Evolutionary conservation across 2,329 filamentous ascomycete species (phyloP).

Genomic region (Botrytis paeoniae): DNA sequence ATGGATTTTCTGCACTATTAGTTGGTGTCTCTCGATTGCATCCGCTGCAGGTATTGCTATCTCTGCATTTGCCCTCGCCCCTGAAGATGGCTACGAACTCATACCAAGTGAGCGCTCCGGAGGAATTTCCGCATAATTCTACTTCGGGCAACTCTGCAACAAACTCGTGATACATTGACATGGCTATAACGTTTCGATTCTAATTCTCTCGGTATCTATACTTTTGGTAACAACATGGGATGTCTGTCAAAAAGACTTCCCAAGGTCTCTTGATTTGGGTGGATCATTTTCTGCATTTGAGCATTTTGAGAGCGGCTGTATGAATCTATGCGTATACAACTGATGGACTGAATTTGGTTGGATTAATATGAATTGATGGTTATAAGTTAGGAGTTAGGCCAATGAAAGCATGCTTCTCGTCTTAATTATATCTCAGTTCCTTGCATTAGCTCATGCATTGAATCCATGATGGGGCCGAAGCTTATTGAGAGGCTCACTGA

Average conservation of each 20-base stretch:
- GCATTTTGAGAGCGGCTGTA: slow-evolving; percentile 9
- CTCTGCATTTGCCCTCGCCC: slow-evolving; percentile 68
- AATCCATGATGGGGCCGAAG: background rate
- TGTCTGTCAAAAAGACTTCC: background rate
- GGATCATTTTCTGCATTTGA: background rate
- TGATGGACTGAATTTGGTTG: slow-evolving; percentile 11
- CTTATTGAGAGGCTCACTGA: background rate
- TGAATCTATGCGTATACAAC: slow-evolving; percentile 18
- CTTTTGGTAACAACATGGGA: background rate
- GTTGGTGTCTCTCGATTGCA: slow-evolving; percentile 52
- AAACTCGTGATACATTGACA: background rate
- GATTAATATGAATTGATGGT: background rate
- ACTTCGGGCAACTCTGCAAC: background rate
- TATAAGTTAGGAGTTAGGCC: slow-evolving; percentile 5
- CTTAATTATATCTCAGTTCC: background rate
- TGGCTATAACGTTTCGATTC: background rate
- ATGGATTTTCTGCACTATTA: slow-evolving; percentile 67
- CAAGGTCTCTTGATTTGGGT: background rate
- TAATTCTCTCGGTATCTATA: background rate
- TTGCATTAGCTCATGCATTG: background rate
- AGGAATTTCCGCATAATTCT: background rate
- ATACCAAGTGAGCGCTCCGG: slow-evolving; percentile 47
- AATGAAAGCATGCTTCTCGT: slow-evolving; percentile 11
- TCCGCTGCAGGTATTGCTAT: slow-evolving; percentile 58
- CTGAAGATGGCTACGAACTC: slow-evolving; percentile 84